Percentiles rank a stretch among this genome's conserved stretches.
Conservation (phyloP, 225 moss, liverwort and hornwort genomes). For the Bryoerythrophyllum caledonicum region DNA sequence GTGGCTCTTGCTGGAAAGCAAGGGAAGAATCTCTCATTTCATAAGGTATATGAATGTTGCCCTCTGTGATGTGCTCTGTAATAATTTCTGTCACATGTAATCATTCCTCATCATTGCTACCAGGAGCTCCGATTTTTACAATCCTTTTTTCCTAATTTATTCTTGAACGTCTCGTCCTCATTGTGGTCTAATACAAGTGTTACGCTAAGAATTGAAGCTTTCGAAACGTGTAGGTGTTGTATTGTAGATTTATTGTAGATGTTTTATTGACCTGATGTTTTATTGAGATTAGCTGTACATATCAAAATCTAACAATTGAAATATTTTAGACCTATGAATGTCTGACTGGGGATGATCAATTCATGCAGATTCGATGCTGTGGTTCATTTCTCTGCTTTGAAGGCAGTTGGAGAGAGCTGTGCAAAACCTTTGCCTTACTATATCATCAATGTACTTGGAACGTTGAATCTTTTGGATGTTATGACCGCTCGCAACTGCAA, state of each 20-base stretch:
- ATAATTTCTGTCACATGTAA: not conserved
- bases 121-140: not conserved
- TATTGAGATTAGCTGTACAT: no score
- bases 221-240: no score
- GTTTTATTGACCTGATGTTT: no score
- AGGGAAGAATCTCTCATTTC: constrained; percentile 56
- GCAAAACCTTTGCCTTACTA: constrained; percentile 53
- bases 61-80: not conserved
- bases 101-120: not conserved
- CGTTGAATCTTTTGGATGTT: constrained; percentile 69
- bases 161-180: not conserved
- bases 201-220: not conserved
- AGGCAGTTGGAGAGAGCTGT: constrained; percentile 52
- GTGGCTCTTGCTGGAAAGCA: constrained; percentile 63
- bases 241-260: no score
- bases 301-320: not conserved
- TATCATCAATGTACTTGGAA: constrained; percentile 68
- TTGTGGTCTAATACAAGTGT: constrained; percentile 7
- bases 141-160: no score
- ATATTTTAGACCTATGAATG: not conserved
- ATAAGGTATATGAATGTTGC: constrained; percentile 49
- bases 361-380: constrained; percentile 76
- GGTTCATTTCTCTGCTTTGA: constrained; percentile 73
- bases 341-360: not conserved
- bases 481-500: constrained; percentile 75